Evolutionary conservation across 1,139 yeast species (phyloP), one percentile per base, ranked within the genome.

Genomic region (Candida sp.): DNA sequence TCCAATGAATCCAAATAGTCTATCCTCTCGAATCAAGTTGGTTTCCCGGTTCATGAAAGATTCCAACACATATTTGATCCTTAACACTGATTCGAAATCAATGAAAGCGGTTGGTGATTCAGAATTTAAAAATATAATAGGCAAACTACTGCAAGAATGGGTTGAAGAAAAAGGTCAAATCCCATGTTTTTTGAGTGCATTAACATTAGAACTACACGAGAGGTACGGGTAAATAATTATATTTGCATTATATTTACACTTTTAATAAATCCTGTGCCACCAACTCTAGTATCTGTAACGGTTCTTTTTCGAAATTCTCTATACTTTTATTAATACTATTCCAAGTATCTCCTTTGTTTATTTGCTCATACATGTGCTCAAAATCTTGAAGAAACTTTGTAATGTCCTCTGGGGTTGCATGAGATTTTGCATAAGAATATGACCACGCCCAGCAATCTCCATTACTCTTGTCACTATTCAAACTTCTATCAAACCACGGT

Each of bases 401-500:
- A 11, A 42, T 9, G 12, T 65, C 72, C 4, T 55, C 55, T 0
- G 45, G 43, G 1, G 50, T 47, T 0, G 71, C 71, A 41, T 59
- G 53, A 23, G 54, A 60, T 5, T 44, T 40, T 30, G 50, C 44
- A 45, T 61, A 81, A 36, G 75, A 71, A 55, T 77, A 79, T 41
- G 75, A 61, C 87, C 91, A 85, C 0, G 80, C 79, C 89, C 96
- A 90, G 4, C 75, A 63, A 60, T 91, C 98, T 3, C 96, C 98
- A 57, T 73, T 76, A 12, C 63, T 66, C 1, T 68, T 60, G 47
- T 84, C 82, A n/a, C 70, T 68, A 9, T 38, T 45, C 19, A 82
- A 57, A 3, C 95, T 85, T 42, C 90, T 73, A 39, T 84, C 84
- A 50, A 90, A 79, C 93, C 97, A 91, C 12, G 82, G 73, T 45